A percentile compares a stretch with the other conserved stretches of the same genome.
These are phyloP conservation scores for Noccaea caerulescens DNA, from an alignment of 345 rosid species.

Conservation along the genomic window DNA sequence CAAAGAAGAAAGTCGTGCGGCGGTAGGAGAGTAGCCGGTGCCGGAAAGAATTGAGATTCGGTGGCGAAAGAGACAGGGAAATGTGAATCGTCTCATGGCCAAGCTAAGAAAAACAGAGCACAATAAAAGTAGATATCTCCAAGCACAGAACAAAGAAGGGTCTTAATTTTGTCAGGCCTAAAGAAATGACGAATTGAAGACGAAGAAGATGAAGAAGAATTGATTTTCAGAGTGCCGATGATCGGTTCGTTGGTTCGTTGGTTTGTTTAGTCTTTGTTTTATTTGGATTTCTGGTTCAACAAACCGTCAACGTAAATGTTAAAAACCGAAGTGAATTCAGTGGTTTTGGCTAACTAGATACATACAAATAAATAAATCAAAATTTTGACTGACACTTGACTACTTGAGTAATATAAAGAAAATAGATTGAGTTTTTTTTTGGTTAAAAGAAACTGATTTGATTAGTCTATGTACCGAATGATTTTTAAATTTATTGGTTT, in stretches of 20 bases:
- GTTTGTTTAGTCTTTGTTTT: neutral
- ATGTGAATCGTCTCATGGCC: conserved; percentile 31
- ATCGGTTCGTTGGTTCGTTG: neutral
- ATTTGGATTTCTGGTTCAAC: too few relatives aligned
- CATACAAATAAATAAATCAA: too few relatives aligned
- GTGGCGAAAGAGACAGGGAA: conserved; percentile 25
- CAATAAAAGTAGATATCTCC: neutral
- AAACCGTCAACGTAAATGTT: too few relatives aligned
- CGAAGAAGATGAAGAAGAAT: neutral
- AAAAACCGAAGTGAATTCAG: too few relatives aligned
- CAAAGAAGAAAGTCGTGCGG: conserved; percentile 39
- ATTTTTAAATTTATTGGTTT: too few relatives aligned
- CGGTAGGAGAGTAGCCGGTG: conserved; percentile 6
- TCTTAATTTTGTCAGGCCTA: neutral
- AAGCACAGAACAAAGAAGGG: neutral
- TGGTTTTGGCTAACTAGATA: too few relatives aligned
- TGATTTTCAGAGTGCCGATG: too few relatives aligned
- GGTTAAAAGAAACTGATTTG: too few relatives aligned
- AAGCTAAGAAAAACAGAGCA: neutral
- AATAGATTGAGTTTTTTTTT: too few relatives aligned
- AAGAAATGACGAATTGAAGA: neutral
- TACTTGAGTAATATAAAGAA: too few relatives aligned
- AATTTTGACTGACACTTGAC: too few relatives aligned
- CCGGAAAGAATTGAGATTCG: conserved; percentile 2
- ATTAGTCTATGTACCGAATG: too few relatives aligned